Evolutionary conservation across 2,329 filamentous ascomycete species (phyloP).

Genomic region (Tolypocladium cylindrosporum): DNA sequence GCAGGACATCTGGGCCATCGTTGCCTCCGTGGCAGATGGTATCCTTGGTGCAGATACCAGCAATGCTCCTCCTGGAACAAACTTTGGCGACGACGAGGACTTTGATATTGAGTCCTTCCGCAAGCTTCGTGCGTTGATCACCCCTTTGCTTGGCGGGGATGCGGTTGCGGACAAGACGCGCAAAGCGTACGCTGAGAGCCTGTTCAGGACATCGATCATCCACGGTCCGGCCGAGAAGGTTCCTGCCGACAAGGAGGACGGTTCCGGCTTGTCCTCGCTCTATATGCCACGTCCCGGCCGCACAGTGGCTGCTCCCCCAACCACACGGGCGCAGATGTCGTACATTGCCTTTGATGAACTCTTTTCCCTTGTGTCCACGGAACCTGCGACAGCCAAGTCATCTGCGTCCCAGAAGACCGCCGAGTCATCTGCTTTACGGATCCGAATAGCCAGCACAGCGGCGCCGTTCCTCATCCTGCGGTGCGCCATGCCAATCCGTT

Average conservation of each 20-base stretch:
- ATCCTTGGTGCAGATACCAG: conserved; percentile 57
- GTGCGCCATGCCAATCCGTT: conserved; percentile 67
- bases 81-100: conserved; percentile 58
- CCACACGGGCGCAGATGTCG: conserved; percentile 59
- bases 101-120: conserved; percentile 74
- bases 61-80: conserved; percentile 30
- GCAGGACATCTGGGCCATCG: conserved; percentile 58
- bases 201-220: conserved; percentile 77
- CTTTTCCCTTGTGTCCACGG: conserved; percentile 52
- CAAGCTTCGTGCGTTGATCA: conserved; percentile 59
- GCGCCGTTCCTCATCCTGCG: conserved; percentile 77
- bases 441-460: conserved; percentile 61
- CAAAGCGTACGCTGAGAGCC: conserved; percentile 58
- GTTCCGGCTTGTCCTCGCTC: conserved; percentile 46
- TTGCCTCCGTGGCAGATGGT: conserved; percentile 57
- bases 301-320: conserved; percentile 58
- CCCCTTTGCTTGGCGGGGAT: conserved; percentile 59
- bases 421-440: conserved; percentile 24
- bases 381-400: conserved; percentile 9
- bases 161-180: conserved; percentile 58
- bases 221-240: conserved; percentile 52
- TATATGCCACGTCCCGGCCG: conserved; percentile 59
- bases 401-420: neutral
- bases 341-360: conserved; percentile 77
- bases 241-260: conserved; percentile 35